These are phyloP conservation scores for Saraca asoca DNA, from an alignment of 331 rosid species.

Conservation along the genomic window DNA sequence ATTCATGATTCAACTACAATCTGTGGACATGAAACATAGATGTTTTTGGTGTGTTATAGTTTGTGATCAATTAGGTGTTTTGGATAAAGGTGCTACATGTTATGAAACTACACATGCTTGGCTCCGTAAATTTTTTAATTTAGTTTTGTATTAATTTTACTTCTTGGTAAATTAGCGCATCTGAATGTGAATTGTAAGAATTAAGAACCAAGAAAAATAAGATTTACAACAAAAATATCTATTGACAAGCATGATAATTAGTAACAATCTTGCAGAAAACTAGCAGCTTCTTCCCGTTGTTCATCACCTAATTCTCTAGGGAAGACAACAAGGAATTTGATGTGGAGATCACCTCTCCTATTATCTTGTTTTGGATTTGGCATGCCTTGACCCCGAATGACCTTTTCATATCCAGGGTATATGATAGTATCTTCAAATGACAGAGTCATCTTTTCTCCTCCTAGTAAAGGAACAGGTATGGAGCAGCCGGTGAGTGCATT, in stretches of 20 bases:
- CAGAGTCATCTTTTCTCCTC: slow-evolving; percentile 64
- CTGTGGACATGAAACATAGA: slow-evolving; percentile 9
- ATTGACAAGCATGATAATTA: slow-evolving; percentile 22
- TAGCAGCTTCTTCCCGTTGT: slow-evolving; percentile 60
- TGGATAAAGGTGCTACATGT: slow-evolving; percentile 14
- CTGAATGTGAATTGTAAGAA: background rate
- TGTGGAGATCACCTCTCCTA: slow-evolving; percentile 68
- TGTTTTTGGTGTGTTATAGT: slow-evolving; percentile 12
- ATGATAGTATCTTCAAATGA: slow-evolving; percentile 64
- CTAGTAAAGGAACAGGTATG: slow-evolving; percentile 70
- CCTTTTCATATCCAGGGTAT: slow-evolving; percentile 73
- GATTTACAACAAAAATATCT: background rate
- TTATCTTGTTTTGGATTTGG: slow-evolving; percentile 53
- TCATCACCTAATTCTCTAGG: slow-evolving; percentile 59
- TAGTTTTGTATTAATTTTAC: slow-evolving; percentile 22
- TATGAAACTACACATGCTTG: slow-evolving; percentile 25
- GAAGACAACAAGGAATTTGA: slow-evolving; percentile 66
- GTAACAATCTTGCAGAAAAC: slow-evolving; percentile 58
- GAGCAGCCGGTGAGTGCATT: slow-evolving; percentile 83
- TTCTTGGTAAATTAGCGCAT: slow-evolving; percentile 21
- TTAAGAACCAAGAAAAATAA: background rate
- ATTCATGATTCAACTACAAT: background rate
- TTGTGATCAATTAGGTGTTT: slow-evolving; percentile 8
- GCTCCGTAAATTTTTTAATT: background rate
- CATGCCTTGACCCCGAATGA: slow-evolving; percentile 83